These are phyloP conservation scores for Teunomyces panamensis DNA, from an alignment of 805 yeast genomes.

Conservation along the genomic window DNA sequence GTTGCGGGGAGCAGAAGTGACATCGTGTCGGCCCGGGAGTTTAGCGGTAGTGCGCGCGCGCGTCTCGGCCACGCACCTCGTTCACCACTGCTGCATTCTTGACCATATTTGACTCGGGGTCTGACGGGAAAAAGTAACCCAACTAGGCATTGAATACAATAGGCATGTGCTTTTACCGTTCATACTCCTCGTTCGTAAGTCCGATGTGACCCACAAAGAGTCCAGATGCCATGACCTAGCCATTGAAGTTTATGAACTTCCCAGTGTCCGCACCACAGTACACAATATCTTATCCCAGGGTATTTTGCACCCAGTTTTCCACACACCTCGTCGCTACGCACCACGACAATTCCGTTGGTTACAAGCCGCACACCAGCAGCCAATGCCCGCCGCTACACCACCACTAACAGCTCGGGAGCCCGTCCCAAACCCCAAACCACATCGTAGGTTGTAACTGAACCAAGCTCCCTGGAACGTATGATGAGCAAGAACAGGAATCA, in stretches of 20 bases:
- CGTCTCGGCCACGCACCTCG: background rate
- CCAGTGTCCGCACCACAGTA: background rate
- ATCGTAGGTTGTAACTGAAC: background rate
- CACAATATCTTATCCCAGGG: background rate
- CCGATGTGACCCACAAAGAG: background rate
- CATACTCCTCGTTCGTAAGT: background rate
- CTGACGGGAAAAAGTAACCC: conserved; percentile 2
- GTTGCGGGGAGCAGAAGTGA: conserved; percentile 1
- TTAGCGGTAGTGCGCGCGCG: background rate
- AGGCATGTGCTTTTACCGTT: background rate
- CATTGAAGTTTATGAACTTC: background rate
- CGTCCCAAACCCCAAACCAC: background rate
- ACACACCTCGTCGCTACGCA: background rate
- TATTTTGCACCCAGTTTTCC: conserved; percentile 3
- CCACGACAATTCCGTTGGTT: background rate
- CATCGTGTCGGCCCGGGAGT: background rate
- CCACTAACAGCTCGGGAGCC: background rate
- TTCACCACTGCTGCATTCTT: background rate
- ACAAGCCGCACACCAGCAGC: background rate
- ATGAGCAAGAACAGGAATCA: background rate
- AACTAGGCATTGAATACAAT: background rate
- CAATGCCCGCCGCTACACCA: background rate
- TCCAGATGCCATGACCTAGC: background rate
- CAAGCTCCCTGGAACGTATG: background rate
- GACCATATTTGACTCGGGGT: background rate